Conservation (phyloP, 331 rosid species). For the Quercus phellos region DNA sequence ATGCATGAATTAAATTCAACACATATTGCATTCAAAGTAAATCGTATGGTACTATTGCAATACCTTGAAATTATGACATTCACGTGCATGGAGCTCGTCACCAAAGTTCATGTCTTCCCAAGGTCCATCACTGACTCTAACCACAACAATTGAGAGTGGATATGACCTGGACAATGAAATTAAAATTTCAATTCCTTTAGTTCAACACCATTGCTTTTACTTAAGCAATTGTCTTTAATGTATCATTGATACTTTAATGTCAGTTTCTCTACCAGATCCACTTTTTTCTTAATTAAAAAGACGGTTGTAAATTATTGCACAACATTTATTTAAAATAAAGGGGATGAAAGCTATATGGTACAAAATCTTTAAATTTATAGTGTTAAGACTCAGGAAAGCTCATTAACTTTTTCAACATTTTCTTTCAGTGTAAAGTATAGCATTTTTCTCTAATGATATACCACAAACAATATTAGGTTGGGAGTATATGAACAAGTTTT, state of each 20-base stretch:
- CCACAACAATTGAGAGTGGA: too few species aligned
- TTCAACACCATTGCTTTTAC: neutral
- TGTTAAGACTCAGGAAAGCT: too few species aligned
- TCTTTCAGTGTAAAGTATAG: too few species aligned
- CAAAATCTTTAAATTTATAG: too few species aligned
- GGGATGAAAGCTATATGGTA: too few species aligned
- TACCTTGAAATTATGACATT: constrained; percentile 81
- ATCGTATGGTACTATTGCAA: too few species aligned
- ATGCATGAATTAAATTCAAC: too few species aligned
- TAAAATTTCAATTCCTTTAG: too few species aligned
- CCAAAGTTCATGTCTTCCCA: constrained; percentile 95
- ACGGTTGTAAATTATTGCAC: neutral
- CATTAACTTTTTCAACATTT: too few species aligned
- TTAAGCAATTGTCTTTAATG: neutral
- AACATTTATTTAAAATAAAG: neutral
- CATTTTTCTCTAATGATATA: accelerated
- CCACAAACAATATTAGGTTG: too few species aligned
- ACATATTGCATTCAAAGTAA: too few species aligned
- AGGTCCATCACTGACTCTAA: constrained; percentile 12
- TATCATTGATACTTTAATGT: neutral
- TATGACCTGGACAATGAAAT: too few species aligned
- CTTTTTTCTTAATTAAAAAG: neutral
- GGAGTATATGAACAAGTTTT: neutral
- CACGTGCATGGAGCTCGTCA: constrained; percentile 68
- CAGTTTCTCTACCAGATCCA: neutral